Evolutionary conservation across 1,284 basidiomycete genomes (phyloP), one percentile per base, ranked within the genome.

Genomic region (Grifola frondosa): DNA sequence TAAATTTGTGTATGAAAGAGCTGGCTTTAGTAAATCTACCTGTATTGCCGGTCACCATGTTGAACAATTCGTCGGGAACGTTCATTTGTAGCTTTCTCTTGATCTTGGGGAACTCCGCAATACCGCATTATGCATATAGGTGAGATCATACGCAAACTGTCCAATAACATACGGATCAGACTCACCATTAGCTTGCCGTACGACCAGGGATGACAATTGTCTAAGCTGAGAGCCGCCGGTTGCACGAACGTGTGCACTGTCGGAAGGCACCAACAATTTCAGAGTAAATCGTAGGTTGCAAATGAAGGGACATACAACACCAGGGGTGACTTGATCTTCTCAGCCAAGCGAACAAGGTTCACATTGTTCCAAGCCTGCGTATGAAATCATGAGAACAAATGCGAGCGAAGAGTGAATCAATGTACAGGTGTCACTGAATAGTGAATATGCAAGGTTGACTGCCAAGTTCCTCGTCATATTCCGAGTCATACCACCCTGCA

Each of bases 371-470:
- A 96, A 11, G 91, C 92, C 89, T 93, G 26, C 15, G 19, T 19
- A 26, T 16, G 1, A 29, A 36, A 19, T 42, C 12, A 37, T 30
- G 21, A 20, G 8, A 4, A 25, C 17, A 11, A 16, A 12, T 6
- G 20, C 11, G n/a, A 7, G 5, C 5, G n/a, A 30, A 26, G 10
- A 21, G 10, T 3, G 16, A 46, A 19, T 17, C 16, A 5, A 65
- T 77, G 55, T 47, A 92, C 91, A 5, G 92, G 95, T 5, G 92
- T 94, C 15, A 97, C 86, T n/a, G 89, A 91, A 38, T n/a, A n/a
- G 94, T 97, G 67, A 97, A 98, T 48, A 98, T 90, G 65, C 96
- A 97, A 8, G 95, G 95, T 55, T 91, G 83, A 49, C 75, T 80
- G 33, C 89, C 88, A 23, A 92, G 75, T 60, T 91, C 84, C 57